Conservation (phyloP, 2,329 filamentous ascomycete species). For the Pseudocercospora pini-densiflorae region DNA sequence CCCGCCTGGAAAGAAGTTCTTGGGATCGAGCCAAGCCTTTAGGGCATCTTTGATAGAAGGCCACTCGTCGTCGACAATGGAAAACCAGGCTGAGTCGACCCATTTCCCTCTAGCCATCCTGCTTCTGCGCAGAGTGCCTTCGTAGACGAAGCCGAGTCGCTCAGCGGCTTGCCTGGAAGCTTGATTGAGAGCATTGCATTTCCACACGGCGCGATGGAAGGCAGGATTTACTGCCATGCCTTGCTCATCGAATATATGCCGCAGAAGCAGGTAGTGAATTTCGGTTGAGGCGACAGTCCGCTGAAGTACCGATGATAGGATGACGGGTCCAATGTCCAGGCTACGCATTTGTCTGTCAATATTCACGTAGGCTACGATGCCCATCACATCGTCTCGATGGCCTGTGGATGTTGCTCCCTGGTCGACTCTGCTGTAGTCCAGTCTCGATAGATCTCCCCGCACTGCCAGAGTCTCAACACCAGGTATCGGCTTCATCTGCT, state of each 20-base stretch:
- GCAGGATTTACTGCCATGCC: conserved; percentile 31
- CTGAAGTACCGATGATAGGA: conserved; percentile 57
- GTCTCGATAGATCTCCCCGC: conserved; percentile 38
- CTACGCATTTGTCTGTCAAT: conserved; percentile 54
- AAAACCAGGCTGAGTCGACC: conserved; percentile 65
- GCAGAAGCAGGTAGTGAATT: conserved; percentile 59
- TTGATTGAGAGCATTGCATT: conserved; percentile 62
- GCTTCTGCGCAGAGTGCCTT: conserved; percentile 66
- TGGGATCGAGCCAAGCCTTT: conserved; percentile 60
- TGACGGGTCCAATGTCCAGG: conserved; percentile 60
- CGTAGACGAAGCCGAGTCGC: conserved; percentile 62
- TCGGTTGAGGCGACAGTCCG: conserved; percentile 63
- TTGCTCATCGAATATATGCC: conserved; percentile 55
- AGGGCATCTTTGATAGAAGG: conserved; percentile 50
- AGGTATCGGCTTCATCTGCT: conserved; percentile 14
- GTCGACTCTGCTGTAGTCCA: conserved; percentile 11
- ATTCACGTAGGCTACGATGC: conserved; percentile 50
- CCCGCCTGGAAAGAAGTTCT: conserved; percentile 62
- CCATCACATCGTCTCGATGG: conserved; percentile 36
- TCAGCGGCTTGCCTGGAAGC: conserved; percentile 59
- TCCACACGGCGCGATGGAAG: conserved; percentile 67
- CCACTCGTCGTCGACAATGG: conserved; percentile 66
- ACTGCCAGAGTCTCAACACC: conserved; percentile 50
- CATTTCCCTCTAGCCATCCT: conserved; percentile 62
- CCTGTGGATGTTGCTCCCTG: conserved; percentile 2